Percentiles rank a stretch among this genome's conserved stretches.
These are phyloP conservation scores for Diaporthe australafricana DNA, from an alignment of 2,329 filamentous ascomycete species.

Conservation along the genomic window DNA sequence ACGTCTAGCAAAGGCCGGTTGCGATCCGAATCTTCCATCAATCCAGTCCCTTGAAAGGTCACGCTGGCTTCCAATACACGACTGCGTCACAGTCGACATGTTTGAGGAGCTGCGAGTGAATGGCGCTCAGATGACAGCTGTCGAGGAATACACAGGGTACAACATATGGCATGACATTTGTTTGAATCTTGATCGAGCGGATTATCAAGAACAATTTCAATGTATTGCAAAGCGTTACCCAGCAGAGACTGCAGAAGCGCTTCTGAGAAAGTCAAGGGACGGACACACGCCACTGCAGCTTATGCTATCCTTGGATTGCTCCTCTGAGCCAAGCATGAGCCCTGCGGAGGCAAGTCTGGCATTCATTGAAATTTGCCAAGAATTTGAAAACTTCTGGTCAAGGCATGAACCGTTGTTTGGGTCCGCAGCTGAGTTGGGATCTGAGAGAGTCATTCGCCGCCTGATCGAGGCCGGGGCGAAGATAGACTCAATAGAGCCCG, in stretches of 20 bases:
- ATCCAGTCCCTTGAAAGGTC: no score
- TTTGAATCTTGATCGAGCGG: no score
- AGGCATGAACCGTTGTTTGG: background rate
- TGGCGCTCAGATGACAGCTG: background rate
- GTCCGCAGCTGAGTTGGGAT: background rate
- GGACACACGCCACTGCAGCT: background rate
- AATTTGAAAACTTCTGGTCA: background rate
- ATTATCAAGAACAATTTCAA: no score
- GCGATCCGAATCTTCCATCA: background rate
- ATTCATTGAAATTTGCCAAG: background rate
- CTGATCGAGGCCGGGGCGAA: background rate
- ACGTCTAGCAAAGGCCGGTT: background rate
- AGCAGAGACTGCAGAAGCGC: background rate
- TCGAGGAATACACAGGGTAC: background rate
- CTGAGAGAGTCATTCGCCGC: background rate
- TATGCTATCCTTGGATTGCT: background rate
- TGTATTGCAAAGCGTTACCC: background rate
- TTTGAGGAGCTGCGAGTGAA: background rate
- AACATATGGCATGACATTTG: background rate
- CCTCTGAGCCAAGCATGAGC: background rate
- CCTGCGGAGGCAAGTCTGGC: background rate
- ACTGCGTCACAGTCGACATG: background rate
- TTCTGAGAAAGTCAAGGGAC: background rate
- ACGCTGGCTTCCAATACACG: background rate
- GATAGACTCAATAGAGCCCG: background rate